Conservation (phyloP, 805 yeast species). For the Wickerhamomyces ciferrii region DNA sequence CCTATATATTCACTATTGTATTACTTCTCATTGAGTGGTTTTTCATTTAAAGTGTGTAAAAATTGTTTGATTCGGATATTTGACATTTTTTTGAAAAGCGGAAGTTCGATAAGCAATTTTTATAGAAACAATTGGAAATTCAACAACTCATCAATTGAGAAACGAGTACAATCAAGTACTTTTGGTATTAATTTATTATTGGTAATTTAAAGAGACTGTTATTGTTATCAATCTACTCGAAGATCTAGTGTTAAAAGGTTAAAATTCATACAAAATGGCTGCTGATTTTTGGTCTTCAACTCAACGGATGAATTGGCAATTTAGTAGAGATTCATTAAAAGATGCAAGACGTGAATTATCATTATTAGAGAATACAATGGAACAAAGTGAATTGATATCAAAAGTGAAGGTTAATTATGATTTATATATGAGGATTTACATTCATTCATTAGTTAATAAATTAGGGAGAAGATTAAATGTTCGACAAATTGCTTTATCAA, state of each 20-base stretch:
- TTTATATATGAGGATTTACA: slow-evolving; percentile 65
- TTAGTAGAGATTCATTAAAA: slow-evolving; percentile 54
- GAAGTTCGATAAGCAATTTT: too few relatives aligned
- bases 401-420: slow-evolving; percentile 35
- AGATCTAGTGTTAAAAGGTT: not conserved
- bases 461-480: slow-evolving; percentile 74
- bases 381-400: slow-evolving; percentile 32
- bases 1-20: too few relatives aligned
- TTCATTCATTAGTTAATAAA: slow-evolving; percentile 70
- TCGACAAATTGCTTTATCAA: slow-evolving; percentile 79
- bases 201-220: too few relatives aligned
- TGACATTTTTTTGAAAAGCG: too few relatives aligned
- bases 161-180: too few relatives aligned
- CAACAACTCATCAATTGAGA: too few relatives aligned
- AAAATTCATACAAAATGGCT: slow-evolving; percentile 36
- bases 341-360: slow-evolving; percentile 37
- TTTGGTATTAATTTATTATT: too few relatives aligned
- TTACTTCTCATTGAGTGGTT: too few relatives aligned
- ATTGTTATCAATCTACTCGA: not conserved
- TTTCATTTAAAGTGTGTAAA: too few relatives aligned
- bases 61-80: too few relatives aligned
- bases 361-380: slow-evolving; percentile 32
- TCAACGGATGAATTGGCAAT: slow-evolving; percentile 79
- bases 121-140: too few relatives aligned
- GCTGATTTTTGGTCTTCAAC: slow-evolving; percentile 88